These are phyloP conservation scores for Fraxinus anomala DNA, from an alignment of 257 asterid species.

Conservation along the genomic window DNA sequence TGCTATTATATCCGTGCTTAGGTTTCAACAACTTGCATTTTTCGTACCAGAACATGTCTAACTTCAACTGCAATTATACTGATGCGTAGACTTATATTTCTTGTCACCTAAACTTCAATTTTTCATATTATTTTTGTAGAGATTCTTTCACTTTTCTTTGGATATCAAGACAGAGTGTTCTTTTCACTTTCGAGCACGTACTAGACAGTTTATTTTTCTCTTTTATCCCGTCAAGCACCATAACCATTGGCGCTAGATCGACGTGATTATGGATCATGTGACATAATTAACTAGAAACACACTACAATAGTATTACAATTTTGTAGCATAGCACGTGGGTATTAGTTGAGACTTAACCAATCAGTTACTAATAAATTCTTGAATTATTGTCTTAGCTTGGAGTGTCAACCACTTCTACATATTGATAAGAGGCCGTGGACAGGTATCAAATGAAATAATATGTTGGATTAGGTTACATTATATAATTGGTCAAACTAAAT, in stretches of 20 bases:
- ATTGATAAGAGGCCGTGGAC: constrained; percentile 25
- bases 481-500: constrained; percentile 42
- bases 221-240: no score
- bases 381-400: background rate
- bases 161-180: background rate
- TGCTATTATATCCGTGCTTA: constrained; percentile 18
- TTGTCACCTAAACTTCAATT: background rate
- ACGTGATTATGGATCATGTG: no score
- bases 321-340: background rate
- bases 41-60: constrained; percentile 41
- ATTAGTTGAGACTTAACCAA: background rate
- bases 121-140: background rate
- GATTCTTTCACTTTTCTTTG: constrained; percentile 4
- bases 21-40: constrained; percentile 43
- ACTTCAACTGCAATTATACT: constrained; percentile 50
- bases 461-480: constrained; percentile 62
- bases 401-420: constrained; percentile 28
- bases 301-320: background rate
- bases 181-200: background rate
- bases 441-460: constrained; percentile 9
- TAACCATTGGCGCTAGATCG: no score
- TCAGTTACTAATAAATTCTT: background rate
- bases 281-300: no score
- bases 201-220: background rate
- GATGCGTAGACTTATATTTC: background rate